These are phyloP conservation scores for Trichophyton benhamiae DNA, from an alignment of 2,329 filamentous ascomycete genomes.

Conservation along the genomic window DNA sequence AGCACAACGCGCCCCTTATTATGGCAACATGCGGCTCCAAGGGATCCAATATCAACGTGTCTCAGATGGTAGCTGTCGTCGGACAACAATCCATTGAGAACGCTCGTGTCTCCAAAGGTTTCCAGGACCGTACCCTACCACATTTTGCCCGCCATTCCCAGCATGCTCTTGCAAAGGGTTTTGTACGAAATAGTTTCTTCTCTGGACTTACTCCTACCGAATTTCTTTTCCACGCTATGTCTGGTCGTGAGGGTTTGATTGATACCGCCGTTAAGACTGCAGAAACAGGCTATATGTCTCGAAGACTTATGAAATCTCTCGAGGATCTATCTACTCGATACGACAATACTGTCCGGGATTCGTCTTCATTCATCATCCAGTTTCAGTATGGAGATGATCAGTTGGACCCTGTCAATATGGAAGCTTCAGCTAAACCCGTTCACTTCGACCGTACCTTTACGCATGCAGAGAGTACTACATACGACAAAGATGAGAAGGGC, in stretches of 20 bases:
- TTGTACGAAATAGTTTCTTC: conserved; percentile 96
- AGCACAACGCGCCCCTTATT: conserved; percentile 81
- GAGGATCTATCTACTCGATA: conserved; percentile 91
- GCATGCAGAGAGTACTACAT: conserved; percentile 63
- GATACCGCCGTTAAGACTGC: conserved; percentile 99
- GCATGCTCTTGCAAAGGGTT: conserved; percentile 89
- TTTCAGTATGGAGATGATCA: conserved; percentile 97
- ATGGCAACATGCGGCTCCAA: conserved; percentile 98
- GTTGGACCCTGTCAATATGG: conserved; percentile 94
- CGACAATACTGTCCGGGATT: conserved; percentile 88
- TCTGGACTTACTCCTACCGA: conserved; percentile 79
- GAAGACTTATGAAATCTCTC: conserved; percentile 92
- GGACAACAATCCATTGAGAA: conserved; percentile 97
- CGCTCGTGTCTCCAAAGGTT: conserved; percentile 84
- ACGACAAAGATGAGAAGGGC: conserved; percentile 61
- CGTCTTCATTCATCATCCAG: conserved; percentile 76
- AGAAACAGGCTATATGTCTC: conserved; percentile 98
- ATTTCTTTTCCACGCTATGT: conserved; percentile 97
- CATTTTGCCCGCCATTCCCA: conserved; percentile 91
- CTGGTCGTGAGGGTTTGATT: conserved; percentile 92
- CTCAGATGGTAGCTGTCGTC: conserved; percentile 95
- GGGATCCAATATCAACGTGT: conserved; percentile 94
- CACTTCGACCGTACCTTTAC: conserved; percentile 85
- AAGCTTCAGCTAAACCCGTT: conserved; percentile 82
- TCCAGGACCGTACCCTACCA: conserved; percentile 86